Evolutionary conservation across 352 stramenopile genomes (phyloP).

Genomic region (Globisporangium paroecandrum): DNA sequence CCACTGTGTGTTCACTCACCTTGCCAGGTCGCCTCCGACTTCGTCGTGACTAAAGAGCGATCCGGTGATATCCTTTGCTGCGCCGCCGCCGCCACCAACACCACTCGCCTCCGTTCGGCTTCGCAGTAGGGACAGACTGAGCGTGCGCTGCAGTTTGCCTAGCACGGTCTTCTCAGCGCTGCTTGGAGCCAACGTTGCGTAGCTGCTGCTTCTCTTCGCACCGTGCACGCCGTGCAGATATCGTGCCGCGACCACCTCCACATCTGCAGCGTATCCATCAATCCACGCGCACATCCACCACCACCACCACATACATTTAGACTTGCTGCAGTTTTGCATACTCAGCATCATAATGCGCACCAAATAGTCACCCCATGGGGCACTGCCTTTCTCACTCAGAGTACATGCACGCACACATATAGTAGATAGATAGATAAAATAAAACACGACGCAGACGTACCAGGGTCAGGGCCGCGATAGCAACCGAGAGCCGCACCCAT

Average conservation of each 20-base stretch:
- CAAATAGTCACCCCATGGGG: neutral
- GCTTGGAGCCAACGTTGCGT: neutral
- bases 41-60: constrained; percentile 11
- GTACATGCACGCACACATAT: too few species aligned
- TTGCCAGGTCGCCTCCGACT: constrained; percentile 6
- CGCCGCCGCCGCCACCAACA: neutral
- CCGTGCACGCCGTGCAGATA: constrained; percentile 12
- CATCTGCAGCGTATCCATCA: constrained; percentile 6
- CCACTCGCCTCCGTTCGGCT: constrained; percentile 9
- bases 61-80: neutral
- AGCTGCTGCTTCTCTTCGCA: constrained; percentile 11
- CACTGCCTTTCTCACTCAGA: neutral
- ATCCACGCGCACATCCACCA: neutral
- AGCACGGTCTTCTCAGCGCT: constrained; percentile 40
- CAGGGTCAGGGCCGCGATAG: constrained; percentile 28
- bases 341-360: neutral
- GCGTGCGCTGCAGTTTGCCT: constrained; percentile 46
- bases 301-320: neutral
- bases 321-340: neutral
- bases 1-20: neutral
- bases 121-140: constrained; percentile 36
- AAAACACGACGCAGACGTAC: constrained; percentile 3
- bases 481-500: constrained; percentile 67
- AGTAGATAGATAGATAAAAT: neutral
- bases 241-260: constrained; percentile 13